Evolutionary conservation across 176 grass and related monocot species (phyloP), one percentile per base, ranked within the genome.

Genomic region (Guadua angustifolia): DNA sequence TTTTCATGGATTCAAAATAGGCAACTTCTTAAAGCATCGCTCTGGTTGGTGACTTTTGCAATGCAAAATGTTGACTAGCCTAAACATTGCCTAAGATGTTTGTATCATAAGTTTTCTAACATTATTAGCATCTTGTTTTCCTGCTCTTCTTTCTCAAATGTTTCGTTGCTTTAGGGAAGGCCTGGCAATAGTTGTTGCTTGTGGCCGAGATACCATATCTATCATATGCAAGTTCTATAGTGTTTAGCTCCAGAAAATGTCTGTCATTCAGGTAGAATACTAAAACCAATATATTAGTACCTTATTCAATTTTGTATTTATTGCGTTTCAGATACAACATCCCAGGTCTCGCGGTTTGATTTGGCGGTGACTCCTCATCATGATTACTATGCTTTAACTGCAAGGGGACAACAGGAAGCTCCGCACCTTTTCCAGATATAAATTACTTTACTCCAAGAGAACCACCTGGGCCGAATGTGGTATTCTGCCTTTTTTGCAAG

Each of bases 321-420:
- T 82, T 81, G 22, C 6, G 12, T 91, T 87, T 85, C 87, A 98
- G 93, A 92, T 98, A 87, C 93, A 98, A 75, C 96, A 98, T 78
- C 96, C 96, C 60, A 87, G 96, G 56, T 93, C 73, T 82, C 56
- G 42, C n/a, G 91, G 83, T 99, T 99, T 83, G 93, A 99, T 78
- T 86, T 95, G 49, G 96, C 94, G 3, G 89, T 90, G 72, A 95
- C 93, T 79, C 93, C 96, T 77, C 87, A 65, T 55, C 96, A 95
- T 90, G 96, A 95, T 86, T 98, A 90, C 77, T 92, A 95, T 83
- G 89, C 93, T 87, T 86, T 98, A 50, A 98, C 96, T 59, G 85
- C 89, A 45, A 95, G 72, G 78, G 93, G 96, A 71, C 91, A 92
- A 56, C 66, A 85, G 66, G 96, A 95, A 83, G 83, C 89, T 32